These are phyloP conservation scores for Porphyridium purpureum DNA, from an alignment of 23 red algal species.

Conservation along the genomic window DNA sequence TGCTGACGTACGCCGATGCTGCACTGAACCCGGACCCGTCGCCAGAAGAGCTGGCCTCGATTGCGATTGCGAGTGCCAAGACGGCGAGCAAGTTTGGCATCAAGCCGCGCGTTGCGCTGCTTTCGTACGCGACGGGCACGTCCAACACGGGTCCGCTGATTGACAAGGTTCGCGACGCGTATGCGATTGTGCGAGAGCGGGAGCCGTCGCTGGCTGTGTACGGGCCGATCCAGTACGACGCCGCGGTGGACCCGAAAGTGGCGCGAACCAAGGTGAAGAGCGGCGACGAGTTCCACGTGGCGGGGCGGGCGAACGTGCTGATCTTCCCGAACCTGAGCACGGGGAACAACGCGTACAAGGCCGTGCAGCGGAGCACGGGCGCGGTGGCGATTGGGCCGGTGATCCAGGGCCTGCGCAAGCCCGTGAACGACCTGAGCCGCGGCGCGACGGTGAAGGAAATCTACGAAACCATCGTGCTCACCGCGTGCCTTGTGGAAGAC, in stretches of 20 bases:
- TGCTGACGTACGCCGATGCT: conserved; percentile 6
- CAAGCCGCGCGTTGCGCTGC: conserved; percentile 9
- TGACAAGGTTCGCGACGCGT: conserved; percentile 15
- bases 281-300: conserved; percentile 1
- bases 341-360: conserved; percentile 13
- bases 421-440: conserved; percentile 7
- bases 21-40: conserved; percentile 2
- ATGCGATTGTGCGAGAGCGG: not conserved
- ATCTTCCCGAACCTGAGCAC: conserved; percentile 1
- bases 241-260: conserved; percentile 1
- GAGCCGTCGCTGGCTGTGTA: not conserved
- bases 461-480: conserved; percentile 5
- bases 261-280: not conserved
- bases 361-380: conserved; percentile 4
- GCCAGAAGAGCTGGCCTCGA: conserved; percentile 1
- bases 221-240: conserved; percentile 11
- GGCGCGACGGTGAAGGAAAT: conserved; percentile 3
- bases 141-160: not conserved
- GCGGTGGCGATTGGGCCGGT: conserved; percentile 9
- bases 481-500: no score
- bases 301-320: conserved; percentile 7
- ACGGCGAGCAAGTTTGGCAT: conserved; percentile 5
- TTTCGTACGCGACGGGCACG: conserved; percentile 4
- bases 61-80: conserved; percentile 1
- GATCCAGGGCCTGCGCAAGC: conserved; percentile 4